These are phyloP conservation scores for Pyrus hybrid DNA, from an alignment of 331 rosid genomes.

Conservation along the genomic window DNA sequence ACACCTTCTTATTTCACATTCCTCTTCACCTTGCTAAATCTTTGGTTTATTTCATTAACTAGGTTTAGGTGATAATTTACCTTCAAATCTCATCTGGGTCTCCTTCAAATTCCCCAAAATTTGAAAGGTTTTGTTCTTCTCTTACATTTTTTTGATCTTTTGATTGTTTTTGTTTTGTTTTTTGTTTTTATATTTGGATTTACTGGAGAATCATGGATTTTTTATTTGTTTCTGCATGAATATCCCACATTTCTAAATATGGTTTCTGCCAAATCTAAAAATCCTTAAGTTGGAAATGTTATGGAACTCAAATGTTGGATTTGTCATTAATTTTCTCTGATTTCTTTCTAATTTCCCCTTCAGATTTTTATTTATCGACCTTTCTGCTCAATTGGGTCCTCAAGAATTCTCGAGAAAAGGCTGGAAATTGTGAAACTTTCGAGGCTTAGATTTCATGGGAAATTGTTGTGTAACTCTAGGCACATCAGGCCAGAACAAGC, in stretches of 20 bases:
- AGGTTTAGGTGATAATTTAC: not conserved
- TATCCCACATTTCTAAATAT: not conserved
- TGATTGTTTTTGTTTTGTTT: not conserved
- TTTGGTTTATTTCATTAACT: not conserved
- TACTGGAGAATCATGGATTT: not conserved
- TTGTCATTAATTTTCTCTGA: not conserved
- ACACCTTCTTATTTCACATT: not conserved
- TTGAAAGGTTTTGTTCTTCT: not conserved
- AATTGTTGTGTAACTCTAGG: constrained; percentile 44
- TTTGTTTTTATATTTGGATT: not conserved
- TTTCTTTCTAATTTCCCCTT: not conserved
- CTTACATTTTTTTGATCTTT: not conserved
- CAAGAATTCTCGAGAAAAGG: constrained; percentile 3
- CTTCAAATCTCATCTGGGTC: not conserved
- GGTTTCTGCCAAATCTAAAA: not conserved
- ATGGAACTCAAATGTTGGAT: not conserved
- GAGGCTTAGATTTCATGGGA: constrained; percentile 33
- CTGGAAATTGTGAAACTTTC: constrained; percentile 5
- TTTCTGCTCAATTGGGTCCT: constrained; percentile 3
- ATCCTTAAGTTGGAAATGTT: not conserved
- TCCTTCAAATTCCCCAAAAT: not conserved
- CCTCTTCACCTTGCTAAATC: not conserved
- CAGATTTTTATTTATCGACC: constrained; percentile 1
- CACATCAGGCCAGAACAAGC: constrained; percentile 15
- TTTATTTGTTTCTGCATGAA: not conserved